Conservation (phyloP, 2,329 filamentous ascomycete species). For the Sporothrix globosa region DNA sequence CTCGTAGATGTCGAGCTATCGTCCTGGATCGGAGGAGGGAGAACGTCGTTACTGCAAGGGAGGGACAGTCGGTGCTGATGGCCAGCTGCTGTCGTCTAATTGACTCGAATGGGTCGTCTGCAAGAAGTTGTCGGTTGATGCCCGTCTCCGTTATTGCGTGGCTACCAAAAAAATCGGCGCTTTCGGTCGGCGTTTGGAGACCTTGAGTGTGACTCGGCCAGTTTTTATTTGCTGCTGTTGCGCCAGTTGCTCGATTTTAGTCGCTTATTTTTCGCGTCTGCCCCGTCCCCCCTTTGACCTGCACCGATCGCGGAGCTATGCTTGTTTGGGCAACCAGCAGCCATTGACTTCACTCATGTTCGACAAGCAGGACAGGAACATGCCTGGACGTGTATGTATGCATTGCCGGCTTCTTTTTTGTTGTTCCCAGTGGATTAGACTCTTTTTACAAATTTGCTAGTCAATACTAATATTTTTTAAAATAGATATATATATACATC, state of each 20-base stretch:
- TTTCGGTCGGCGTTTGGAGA: constrained; percentile 19
- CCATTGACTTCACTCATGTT: background rate
- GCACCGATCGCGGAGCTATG: constrained; percentile 27
- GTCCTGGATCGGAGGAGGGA: constrained; percentile 16
- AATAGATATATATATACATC: too few species aligned
- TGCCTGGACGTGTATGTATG: background rate
- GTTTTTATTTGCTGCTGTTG: constrained; percentile 18
- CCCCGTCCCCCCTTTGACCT: background rate
- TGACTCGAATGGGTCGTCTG: background rate
- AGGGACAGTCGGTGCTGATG: background rate
- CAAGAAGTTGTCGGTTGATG: background rate
- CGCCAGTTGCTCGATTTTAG: constrained; percentile 22
- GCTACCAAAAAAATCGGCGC: constrained; percentile 17
- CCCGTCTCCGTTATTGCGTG: constrained; percentile 16
- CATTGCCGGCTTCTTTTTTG: background rate
- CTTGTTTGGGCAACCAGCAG: constrained; percentile 15
- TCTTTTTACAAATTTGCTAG: too few species aligned
- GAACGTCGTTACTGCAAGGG: background rate
- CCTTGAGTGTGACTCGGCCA: constrained; percentile 12
- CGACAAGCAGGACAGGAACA: background rate
- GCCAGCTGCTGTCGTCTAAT: background rate
- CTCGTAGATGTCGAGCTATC: background rate
- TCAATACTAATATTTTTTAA: background rate
- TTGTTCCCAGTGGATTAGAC: too few species aligned
- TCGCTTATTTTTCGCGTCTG: background rate